Evolutionary conservation across 495 filamentous ascomycete genomes (phyloP), one percentile per base, ranked within the genome.

Genomic region (Saxophila tyrrhenica): DNA sequence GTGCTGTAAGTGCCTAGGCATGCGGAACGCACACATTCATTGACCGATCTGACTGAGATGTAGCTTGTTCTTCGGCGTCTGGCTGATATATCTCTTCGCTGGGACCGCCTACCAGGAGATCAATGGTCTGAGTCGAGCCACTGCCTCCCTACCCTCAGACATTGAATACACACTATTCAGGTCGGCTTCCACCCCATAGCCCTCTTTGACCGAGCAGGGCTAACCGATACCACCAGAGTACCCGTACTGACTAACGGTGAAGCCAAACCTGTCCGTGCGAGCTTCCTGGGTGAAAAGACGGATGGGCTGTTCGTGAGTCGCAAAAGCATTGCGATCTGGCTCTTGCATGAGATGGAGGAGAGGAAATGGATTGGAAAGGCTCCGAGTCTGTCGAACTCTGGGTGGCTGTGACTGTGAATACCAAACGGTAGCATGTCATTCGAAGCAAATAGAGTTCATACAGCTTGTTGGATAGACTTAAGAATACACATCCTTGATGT

Each of bases 271-370:
- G 52, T 55, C 3, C 52, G 23, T 5, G 35, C 52, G 2, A 41
- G 29, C 13, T 16, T 39, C 8, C 2, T 55, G 1, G 52, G 52
- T 19, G 22, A n/a, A 25, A 17, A 25, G 0, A 48, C 25, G 17
- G 52, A 55, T 23, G 24, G 45, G 13, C 22, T 55, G 25, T 48
- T 48, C 25, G 15, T 55, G 44, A 55, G 44, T 24, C 52, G 52
- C 2, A 16, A 16, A 5, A 48, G 52, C 29, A 21, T 49, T n/a
- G 45, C 44, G 1, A 41, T 55, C 0, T 55, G 52, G 52, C n/a
- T 48, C 32, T 25, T 55, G 44, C 52, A 55, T 21, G 52, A 55
- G 52, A 25, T 55, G 3, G 16, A 41, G 24, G 52, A 39, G 43
- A 55, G 20, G 29, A 48, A 49, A 19, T 55, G 35, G 25, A 29